Percentiles rank a stretch among this genome's conserved stretches.
phyloP scores from a whole-genome alignment of 192 early-diverging fungal genomes.

The Entrophospora sp. region DNA sequence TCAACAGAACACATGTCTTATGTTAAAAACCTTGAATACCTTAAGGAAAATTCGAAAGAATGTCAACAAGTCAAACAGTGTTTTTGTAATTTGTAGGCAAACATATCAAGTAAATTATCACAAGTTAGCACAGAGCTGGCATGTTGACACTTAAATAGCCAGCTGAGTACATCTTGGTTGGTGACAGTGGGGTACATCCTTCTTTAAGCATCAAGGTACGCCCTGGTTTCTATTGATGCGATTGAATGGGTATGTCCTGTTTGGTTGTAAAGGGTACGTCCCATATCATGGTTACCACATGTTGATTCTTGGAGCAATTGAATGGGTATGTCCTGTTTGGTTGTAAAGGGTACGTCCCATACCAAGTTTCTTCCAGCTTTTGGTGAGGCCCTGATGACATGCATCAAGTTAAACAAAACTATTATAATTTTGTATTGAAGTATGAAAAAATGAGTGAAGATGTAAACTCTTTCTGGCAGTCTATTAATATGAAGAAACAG shows the following conservation, averaged over 20 bases:
- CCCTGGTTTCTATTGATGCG: not conserved
- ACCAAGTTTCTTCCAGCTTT: not conserved
- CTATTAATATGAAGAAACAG: not conserved
- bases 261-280: not conserved
- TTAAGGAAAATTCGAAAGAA: not conserved
- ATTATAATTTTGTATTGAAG: not conserved
- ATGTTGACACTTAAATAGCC: conserved; percentile 2
- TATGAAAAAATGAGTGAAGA: not conserved
- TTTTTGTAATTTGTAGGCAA: not conserved
- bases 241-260: not conserved
- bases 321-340: not conserved
- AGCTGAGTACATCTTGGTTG: not conserved
- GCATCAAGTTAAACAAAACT: too few relatives aligned
- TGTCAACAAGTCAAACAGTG: not conserved
- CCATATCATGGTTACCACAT: not conserved
- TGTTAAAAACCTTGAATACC: conserved; percentile 8
- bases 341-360: not conserved
- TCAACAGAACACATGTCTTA: not conserved
- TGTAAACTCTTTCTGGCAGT: not conserved
- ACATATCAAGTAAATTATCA: not conserved
- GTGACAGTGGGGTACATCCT: not conserved
- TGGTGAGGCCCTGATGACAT: too few relatives aligned
- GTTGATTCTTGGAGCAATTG: not conserved
- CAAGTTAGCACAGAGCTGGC: not conserved
- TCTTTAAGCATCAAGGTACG: not conserved